Percentiles rank a stretch among this genome's conserved stretches.
Conservation (phyloP, 2,329 filamentous ascomycete species). For the Fusarium agapanthi region DNA sequence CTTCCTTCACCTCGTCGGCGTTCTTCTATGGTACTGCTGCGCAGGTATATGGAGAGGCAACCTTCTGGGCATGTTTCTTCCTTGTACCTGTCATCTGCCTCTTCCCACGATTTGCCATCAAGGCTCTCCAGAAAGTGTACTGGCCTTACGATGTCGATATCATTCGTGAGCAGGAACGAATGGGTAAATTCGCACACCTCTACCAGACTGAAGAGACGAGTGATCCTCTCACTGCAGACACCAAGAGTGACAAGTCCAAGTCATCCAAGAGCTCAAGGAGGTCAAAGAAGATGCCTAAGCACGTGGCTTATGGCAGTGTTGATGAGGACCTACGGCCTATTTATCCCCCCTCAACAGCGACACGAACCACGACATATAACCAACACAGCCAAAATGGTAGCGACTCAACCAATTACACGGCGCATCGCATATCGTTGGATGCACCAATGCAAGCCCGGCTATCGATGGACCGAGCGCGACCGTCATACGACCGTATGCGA, state of each 20-base stretch:
- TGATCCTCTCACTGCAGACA: slow-evolving; percentile 51
- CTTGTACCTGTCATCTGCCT: slow-evolving; percentile 84
- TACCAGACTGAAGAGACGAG: slow-evolving; percentile 47
- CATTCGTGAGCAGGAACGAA: slow-evolving; percentile 87
- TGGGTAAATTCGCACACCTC: slow-evolving; percentile 83
- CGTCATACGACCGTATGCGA: slow-evolving; percentile 88
- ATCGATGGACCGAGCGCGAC: slow-evolving; percentile 74
- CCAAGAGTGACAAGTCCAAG: slow-evolving; percentile 53
- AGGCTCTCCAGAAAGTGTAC: slow-evolving; percentile 92
- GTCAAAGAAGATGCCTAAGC: slow-evolving; percentile 60
- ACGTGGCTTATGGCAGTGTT: slow-evolving; percentile 68
- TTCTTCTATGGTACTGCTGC: slow-evolving; percentile 78
- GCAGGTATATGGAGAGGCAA: slow-evolving; percentile 81
- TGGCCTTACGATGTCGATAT: slow-evolving; percentile 94
- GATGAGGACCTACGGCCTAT: slow-evolving; percentile 92
- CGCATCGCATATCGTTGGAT: slow-evolving; percentile 69
- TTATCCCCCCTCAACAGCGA: slow-evolving; percentile 90
- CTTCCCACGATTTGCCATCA: slow-evolving; percentile 86
- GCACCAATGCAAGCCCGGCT: slow-evolving; percentile 53
- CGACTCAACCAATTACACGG: slow-evolving; percentile 90
- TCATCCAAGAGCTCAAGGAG: slow-evolving; percentile 64
- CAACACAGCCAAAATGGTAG: slow-evolving; percentile 89
- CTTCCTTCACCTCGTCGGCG: slow-evolving; percentile 57
- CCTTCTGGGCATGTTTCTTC: slow-evolving; percentile 87
- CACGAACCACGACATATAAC: slow-evolving; percentile 76